A percentile compares a stretch with the other conserved stretches of the same genome.
These are phyloP conservation scores for Hylodesmum podocarpum DNA, from an alignment of 306 rosid species.

Conservation along the genomic window DNA sequence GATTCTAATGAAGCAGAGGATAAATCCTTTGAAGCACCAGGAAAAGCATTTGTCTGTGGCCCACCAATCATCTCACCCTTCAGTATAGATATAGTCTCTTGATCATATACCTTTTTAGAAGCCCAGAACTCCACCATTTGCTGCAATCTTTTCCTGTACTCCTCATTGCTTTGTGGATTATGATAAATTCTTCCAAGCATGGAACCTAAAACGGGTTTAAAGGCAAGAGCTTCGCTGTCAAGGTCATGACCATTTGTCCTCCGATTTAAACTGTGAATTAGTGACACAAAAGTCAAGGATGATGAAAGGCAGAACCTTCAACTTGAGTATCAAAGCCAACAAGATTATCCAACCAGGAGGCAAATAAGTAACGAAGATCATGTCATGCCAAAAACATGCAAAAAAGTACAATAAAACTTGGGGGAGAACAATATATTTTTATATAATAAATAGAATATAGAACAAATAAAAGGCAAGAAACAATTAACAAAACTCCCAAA, in stretches of 20 bases:
- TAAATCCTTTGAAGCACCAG: conserved; percentile 60
- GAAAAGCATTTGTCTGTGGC: conserved; percentile 54
- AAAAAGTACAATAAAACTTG: neutral
- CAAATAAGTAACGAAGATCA: neutral
- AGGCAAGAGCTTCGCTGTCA: conserved; percentile 87
- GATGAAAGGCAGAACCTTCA: conserved; percentile 4
- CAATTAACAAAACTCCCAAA: neutral
- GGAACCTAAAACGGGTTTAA: conserved; percentile 82
- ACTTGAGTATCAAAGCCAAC: conserved; percentile 11
- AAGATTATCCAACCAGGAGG: conserved; percentile 8
- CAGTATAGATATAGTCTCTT: conserved; percentile 62
- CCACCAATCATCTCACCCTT: conserved; percentile 87
- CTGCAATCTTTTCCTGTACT: conserved; percentile 75
- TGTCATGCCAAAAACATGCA: neutral
- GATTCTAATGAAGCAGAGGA: conserved; percentile 58
- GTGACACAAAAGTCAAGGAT: conserved; percentile 28
- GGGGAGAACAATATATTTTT: neutral
- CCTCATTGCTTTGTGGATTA: conserved; percentile 88
- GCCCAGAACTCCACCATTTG: conserved; percentile 96
- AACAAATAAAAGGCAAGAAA: neutral
- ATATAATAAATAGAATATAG: neutral
- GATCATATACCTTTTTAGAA: conserved; percentile 80
- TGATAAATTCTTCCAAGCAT: conserved; percentile 95
- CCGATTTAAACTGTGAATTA: conserved; percentile 62
- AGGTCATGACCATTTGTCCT: conserved; percentile 56